phyloP scores from a whole-genome alignment of 75 land plant genomes.

The Larix kaempferi region DNA sequence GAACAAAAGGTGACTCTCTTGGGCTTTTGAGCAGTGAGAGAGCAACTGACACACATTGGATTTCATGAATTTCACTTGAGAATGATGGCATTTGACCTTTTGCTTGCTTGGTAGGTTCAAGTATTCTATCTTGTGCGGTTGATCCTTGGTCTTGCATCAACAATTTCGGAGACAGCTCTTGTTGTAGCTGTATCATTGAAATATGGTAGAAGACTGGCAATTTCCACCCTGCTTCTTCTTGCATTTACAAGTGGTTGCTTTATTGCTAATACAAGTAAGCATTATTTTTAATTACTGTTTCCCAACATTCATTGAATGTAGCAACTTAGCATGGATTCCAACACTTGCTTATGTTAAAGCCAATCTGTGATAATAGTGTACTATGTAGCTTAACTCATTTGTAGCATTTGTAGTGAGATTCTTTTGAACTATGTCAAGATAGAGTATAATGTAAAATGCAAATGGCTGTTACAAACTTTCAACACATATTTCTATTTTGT shows the following conservation, averaged over 20 bases:
- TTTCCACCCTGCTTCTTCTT: constrained; percentile 80
- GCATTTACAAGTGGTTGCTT: constrained; percentile 97
- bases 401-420: no score
- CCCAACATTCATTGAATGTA: neutral
- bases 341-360: no score
- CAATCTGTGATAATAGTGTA: no score
- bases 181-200: constrained; percentile 77
- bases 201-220: constrained; percentile 85
- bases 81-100: neutral
- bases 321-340: neutral
- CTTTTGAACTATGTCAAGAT: no score
- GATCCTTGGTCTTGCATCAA: constrained; percentile 75
- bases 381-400: no score
- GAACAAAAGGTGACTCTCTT: constrained; percentile 38
- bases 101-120: constrained; percentile 44
- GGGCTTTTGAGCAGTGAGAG: neutral
- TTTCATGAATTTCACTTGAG: constrained; percentile 2
- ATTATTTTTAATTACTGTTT: neutral
- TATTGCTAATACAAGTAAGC: constrained; percentile 96
- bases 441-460: neutral
- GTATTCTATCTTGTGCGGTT: constrained; percentile 84
- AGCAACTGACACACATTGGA: neutral
- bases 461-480: neutral
- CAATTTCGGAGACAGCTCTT: constrained; percentile 70
- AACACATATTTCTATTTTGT: neutral